Conservation (phyloP, 2,329 filamentous ascomycete species). For the Talaromyces islandicus region DNA sequence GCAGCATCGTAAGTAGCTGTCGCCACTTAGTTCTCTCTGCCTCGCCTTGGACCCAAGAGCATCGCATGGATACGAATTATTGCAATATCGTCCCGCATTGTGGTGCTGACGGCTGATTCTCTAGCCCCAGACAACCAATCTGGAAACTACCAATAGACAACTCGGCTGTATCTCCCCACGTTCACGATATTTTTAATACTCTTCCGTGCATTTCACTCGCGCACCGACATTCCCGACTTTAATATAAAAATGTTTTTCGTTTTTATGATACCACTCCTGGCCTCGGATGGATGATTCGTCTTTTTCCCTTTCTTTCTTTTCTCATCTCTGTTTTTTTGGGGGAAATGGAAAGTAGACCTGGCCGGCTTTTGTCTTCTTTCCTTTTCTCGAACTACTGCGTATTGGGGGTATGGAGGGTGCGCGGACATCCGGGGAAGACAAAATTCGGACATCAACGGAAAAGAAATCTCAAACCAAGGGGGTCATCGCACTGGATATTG, state of each 20-base stretch:
- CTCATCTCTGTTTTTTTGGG: background rate
- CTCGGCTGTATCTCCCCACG: slow-evolving; percentile 2
- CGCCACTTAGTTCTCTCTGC: slow-evolving; percentile 11
- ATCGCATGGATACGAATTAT: slow-evolving; percentile 14
- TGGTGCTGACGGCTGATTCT: slow-evolving; percentile 22
- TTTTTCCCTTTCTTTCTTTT: background rate
- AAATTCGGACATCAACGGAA: background rate
- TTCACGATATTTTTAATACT: slow-evolving; percentile 7
- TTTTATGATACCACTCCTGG: slow-evolving; percentile 16
- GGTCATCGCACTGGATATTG: background rate
- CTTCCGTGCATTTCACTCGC: slow-evolving; percentile 1
- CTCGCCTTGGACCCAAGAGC: slow-evolving; percentile 12
- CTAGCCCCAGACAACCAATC: slow-evolving; percentile 23
- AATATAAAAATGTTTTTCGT: slow-evolving; percentile 9
- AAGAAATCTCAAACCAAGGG: background rate
- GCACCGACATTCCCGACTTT: slow-evolving; percentile 7
- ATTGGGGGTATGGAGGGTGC: background rate
- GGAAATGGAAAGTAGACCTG: background rate
- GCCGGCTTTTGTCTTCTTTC: slow-evolving; percentile 1
- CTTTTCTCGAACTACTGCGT: background rate
- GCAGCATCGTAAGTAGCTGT: slow-evolving; percentile 40
- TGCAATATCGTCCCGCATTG: slow-evolving; percentile 15
- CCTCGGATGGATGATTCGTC: background rate
- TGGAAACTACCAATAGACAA: slow-evolving; percentile 20
- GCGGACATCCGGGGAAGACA: slow-evolving; percentile 1